phyloP scores from a whole-genome alignment of 768 basidiomycete genomes.

The Daedalea quercina region DNA sequence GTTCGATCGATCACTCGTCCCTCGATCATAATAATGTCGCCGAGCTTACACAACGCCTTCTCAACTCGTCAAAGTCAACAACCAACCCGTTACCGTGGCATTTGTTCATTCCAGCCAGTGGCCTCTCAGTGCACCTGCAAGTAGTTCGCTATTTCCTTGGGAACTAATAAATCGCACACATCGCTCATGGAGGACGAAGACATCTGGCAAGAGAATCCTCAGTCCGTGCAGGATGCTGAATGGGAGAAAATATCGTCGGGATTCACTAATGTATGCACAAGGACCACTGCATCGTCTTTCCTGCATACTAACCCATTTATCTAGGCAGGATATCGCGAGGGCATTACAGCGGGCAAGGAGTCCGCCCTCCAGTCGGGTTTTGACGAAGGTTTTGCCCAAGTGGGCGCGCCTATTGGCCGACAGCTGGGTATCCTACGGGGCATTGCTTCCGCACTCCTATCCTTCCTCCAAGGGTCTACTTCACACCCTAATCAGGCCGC shows the following conservation, averaged over 20 bases:
- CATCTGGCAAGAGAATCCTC: slow-evolving; percentile 48
- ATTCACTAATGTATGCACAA: slow-evolving; percentile 61
- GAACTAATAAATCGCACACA: no score
- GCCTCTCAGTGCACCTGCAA: no score
- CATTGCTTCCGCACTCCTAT: slow-evolving; percentile 51
- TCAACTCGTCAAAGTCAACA: no score
- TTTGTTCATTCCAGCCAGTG: no score
- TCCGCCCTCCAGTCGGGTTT: slow-evolving; percentile 84
- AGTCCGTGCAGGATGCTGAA: slow-evolving; percentile 39
- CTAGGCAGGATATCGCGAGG: slow-evolving; percentile 90
- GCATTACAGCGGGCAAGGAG: slow-evolving; percentile 90
- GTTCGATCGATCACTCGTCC: neutral
- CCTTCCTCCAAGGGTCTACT: slow-evolving; percentile 40
- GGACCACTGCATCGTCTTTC: slow-evolving; percentile 28
- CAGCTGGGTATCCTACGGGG: slow-evolving; percentile 78
- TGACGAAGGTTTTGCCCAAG: slow-evolving; percentile 70
- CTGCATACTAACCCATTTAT: slow-evolving; percentile 20
- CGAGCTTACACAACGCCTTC: no score
- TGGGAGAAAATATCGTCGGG: slow-evolving; percentile 63
- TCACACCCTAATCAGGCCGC: slow-evolving; percentile 7
- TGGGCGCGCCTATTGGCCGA: slow-evolving; percentile 70
- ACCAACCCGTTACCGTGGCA: no score
- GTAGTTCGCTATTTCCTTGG: no score
- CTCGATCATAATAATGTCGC: neutral
- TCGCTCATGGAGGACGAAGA: slow-evolving; percentile 17